Evolutionary conservation across 371 early-diverging fungal species (phyloP).

Genomic region (Mycotypha africana): DNA sequence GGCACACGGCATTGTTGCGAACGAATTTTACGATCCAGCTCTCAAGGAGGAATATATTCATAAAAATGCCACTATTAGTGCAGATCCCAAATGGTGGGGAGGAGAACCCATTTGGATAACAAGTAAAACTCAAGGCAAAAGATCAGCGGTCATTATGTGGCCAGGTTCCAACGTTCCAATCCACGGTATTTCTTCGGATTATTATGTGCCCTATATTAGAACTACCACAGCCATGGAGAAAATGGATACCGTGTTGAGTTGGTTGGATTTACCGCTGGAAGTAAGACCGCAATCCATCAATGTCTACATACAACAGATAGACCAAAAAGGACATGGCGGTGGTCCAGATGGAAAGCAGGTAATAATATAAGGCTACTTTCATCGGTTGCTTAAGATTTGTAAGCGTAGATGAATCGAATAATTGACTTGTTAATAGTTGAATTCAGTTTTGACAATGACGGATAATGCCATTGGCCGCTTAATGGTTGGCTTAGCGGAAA

Average conservation of each 20-base stretch:
- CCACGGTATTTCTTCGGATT: slow-evolving; percentile 51
- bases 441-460: slow-evolving; percentile 52
- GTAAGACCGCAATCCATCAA: slow-evolving; percentile 71
- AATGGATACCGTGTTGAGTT: slow-evolving; percentile 55
- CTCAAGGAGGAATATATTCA: slow-evolving; percentile 72
- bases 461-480: slow-evolving; percentile 66
- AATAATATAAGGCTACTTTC: neutral
- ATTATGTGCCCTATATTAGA: slow-evolving; percentile 51
- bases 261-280: slow-evolving; percentile 67
- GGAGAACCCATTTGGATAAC: slow-evolving; percentile 94
- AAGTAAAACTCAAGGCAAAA: slow-evolving; percentile 56
- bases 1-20: slow-evolving; percentile 89
- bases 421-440: slow-evolving; percentile 27
- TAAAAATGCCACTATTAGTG: slow-evolving; percentile 44
- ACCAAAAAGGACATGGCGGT: slow-evolving; percentile 68
- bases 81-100: slow-evolving; percentile 73
- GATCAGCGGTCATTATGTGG: slow-evolving; percentile 79
- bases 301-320: slow-evolving; percentile 78
- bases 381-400: too few species aligned
- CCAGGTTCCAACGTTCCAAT: slow-evolving; percentile 75
- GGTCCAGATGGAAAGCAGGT: slow-evolving; percentile 65
- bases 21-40: slow-evolving; percentile 78
- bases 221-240: slow-evolving; percentile 44
- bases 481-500: slow-evolving; percentile 41
- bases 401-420: neutral